These are phyloP conservation scores for Fusarium mexicanum DNA, from an alignment of 2,329 filamentous ascomycete genomes.

Conservation along the genomic window DNA sequence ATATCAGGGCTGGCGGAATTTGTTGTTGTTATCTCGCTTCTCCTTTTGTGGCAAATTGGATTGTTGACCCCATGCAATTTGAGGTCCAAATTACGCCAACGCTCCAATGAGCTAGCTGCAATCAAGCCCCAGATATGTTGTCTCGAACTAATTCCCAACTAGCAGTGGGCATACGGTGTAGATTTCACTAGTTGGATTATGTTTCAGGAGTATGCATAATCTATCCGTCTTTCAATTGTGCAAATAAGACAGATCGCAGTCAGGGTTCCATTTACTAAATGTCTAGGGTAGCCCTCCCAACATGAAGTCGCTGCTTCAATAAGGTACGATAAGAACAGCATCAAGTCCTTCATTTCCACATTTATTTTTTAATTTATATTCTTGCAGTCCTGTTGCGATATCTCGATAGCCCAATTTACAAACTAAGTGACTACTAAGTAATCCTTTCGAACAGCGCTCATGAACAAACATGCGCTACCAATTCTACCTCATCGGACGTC, in stretches of 20 bases:
- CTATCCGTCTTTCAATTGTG: not conserved
- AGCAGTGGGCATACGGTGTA: not conserved
- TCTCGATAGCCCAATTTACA: rapidly evolving
- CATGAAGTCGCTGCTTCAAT: not conserved
- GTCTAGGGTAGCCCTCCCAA: not conserved
- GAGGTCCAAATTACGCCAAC: not conserved
- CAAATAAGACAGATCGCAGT: not conserved
- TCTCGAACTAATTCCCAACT: not conserved
- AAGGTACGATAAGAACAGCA: no score
- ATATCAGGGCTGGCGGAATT: not conserved
- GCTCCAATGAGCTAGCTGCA: not conserved
- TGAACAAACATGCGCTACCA: no score
- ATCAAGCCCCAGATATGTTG: not conserved
- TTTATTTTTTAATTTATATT: not conserved
- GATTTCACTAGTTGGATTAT: not conserved
- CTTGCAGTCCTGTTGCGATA: not conserved
- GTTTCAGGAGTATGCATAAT: not conserved
- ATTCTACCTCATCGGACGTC: not conserved
- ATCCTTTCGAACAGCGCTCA: not conserved
- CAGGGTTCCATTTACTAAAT: rapidly evolving
- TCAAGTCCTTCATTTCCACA: no score
- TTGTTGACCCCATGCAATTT: constrained; percentile 2
- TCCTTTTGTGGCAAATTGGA: constrained; percentile 17
- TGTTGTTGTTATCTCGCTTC: constrained; percentile 15
- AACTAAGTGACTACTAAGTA: not conserved